Conservation (phyloP, 2,329 filamentous ascomycete genomes). For the Oidium heveae region DNA sequence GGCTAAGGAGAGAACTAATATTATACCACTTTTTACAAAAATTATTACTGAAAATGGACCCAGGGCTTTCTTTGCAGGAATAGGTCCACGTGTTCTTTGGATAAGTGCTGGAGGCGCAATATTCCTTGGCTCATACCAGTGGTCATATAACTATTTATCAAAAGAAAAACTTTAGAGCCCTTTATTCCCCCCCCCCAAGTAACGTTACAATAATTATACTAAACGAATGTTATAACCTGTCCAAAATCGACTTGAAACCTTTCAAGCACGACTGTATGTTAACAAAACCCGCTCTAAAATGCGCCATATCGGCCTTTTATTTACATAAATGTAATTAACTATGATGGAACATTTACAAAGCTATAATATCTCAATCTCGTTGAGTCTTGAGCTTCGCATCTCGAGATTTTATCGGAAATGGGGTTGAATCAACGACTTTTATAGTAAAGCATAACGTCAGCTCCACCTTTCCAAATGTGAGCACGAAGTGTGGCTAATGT, state of each 20-base stretch:
- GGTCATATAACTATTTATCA: constrained; percentile 47
- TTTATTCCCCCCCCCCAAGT: background rate
- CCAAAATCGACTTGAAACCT: too few relatives aligned
- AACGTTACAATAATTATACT: too few relatives aligned
- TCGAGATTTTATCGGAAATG: too few relatives aligned
- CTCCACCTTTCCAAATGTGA: constrained; percentile 86
- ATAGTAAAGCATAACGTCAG: constrained; percentile 76
- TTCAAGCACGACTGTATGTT: too few relatives aligned
- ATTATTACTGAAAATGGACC: constrained; percentile 41
- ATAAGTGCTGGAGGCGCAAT: constrained; percentile 87
- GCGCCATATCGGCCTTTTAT: too few relatives aligned
- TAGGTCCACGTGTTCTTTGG: constrained; percentile 71
- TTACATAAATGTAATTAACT: too few relatives aligned
- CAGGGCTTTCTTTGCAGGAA: constrained; percentile 46
- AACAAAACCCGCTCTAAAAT: too few relatives aligned
- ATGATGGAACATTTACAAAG: too few relatives aligned
- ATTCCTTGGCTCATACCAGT: constrained; percentile 84
- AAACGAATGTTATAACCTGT: background rate
- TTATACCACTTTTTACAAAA: constrained; percentile 30
- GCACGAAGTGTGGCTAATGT: constrained; percentile 80
- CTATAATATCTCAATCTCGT: too few relatives aligned
- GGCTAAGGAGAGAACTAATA: constrained; percentile 38
- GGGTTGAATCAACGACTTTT: constrained; percentile 19
- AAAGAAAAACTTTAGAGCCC: constrained; percentile 1
- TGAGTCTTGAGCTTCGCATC: too few relatives aligned